These are phyloP conservation scores for Curvularia spicifera DNA, from an alignment of 2,329 filamentous ascomycete genomes.

Conservation along the genomic window DNA sequence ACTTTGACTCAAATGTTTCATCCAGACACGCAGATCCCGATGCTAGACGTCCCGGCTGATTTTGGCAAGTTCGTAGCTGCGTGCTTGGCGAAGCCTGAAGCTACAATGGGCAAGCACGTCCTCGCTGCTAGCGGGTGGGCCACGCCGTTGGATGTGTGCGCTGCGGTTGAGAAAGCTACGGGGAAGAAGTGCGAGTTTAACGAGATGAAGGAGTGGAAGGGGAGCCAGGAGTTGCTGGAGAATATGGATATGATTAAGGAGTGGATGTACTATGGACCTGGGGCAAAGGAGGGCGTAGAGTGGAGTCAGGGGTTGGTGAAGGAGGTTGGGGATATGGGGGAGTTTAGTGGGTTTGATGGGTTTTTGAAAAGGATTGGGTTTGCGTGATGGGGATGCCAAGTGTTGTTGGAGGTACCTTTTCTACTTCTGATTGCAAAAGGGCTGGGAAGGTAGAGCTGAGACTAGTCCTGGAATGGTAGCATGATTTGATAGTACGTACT, in stretches of 20 bases:
- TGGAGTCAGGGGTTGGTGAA: constrained; percentile 13
- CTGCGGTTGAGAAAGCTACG: constrained; percentile 9
- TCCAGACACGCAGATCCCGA: not conserved
- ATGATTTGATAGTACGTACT: not conserved
- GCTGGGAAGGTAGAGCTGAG: not conserved
- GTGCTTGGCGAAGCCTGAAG: not conserved
- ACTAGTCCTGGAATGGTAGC: not conserved
- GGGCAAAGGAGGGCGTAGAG: constrained; percentile 16
- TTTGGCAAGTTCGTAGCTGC: not conserved
- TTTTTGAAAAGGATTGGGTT: not conserved
- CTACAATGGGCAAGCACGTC: not conserved
- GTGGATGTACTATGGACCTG: constrained; percentile 24
- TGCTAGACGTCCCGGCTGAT: not conserved
- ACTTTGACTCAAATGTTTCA: not conserved
- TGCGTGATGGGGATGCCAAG: not conserved
- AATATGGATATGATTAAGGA: constrained; percentile 25
- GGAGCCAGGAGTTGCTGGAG: constrained; percentile 22
- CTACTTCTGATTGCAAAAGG: not conserved
- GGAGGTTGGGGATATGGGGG: not conserved
- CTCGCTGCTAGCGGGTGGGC: constrained; percentile 2
- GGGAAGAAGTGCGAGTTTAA: constrained; percentile 14
- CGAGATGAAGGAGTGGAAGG: constrained; percentile 15
- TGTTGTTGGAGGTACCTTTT: not conserved
- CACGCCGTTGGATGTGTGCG: constrained; percentile 18
- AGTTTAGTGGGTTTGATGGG: not conserved